Conservation (phyloP, 805 yeast species). For the Zygoascus biomembranicola region DNA sequence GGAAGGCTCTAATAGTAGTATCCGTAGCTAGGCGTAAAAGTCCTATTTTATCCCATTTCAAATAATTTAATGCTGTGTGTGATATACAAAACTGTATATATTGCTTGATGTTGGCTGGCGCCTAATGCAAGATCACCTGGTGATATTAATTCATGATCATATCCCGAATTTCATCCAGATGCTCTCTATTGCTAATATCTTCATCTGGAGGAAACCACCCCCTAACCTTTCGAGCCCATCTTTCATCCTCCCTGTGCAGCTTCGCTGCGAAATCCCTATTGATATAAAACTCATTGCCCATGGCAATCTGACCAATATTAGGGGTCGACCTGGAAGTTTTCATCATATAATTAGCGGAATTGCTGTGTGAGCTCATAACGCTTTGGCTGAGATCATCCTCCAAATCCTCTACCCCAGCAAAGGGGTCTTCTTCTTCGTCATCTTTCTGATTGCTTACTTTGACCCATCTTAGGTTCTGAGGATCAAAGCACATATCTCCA, state of each 20-base stretch:
- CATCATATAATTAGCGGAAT: background rate
- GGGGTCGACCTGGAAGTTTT: background rate
- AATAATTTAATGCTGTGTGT: background rate
- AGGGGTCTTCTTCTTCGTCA: conserved; percentile 34
- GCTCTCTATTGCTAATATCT: conserved; percentile 17
- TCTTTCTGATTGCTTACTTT: conserved; percentile 33
- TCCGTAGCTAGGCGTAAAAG: too few relatives aligned
- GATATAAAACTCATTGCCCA: conserved; percentile 29
- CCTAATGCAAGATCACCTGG: background rate
- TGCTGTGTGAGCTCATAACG: background rate
- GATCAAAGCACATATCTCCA: conserved; percentile 54
- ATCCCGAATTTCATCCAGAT: conserved; percentile 26
- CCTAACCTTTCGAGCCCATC: conserved; percentile 27
- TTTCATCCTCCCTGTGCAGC: conserved; percentile 27
- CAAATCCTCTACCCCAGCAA: conserved; percentile 44
- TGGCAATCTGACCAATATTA: conserved; percentile 19
- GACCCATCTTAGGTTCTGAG: conserved; percentile 52
- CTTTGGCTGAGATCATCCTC: conserved; percentile 6
- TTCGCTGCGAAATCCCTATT: conserved; percentile 19
- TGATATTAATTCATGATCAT: conserved; percentile 24
- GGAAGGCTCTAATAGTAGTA: too few relatives aligned
- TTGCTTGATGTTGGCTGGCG: background rate
- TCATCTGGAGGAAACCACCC: conserved; percentile 27
- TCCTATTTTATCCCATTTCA: too few relatives aligned
- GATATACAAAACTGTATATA: background rate